These are phyloP conservation scores for Aspergillus texensis DNA, from an alignment of 2,329 filamentous ascomycete genomes.

Conservation along the genomic window DNA sequence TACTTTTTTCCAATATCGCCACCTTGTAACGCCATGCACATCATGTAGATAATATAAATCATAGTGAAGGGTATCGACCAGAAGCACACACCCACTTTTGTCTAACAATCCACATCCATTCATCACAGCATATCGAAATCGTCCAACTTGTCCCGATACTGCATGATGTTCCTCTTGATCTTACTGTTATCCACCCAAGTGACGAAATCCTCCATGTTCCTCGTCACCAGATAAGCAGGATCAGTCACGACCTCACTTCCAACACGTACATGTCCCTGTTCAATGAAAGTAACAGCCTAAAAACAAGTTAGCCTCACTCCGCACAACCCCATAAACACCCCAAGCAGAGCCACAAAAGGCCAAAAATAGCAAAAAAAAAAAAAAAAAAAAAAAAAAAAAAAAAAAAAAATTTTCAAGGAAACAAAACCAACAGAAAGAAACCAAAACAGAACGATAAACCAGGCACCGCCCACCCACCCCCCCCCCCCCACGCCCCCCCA, in stretches of 20 bases:
- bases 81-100: not conserved
- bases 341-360: not conserved
- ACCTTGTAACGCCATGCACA: slow-evolving; percentile 15
- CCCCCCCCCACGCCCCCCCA: too few species aligned
- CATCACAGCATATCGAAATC: slow-evolving; percentile 85
- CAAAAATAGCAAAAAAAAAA: not conserved
- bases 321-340: not conserved
- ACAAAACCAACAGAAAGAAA: too few species aligned
- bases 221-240: slow-evolving; percentile 83
- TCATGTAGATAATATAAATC: slow-evolving; percentile 8
- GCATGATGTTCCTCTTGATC: slow-evolving; percentile 95
- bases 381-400: slow-evolving; percentile 7
- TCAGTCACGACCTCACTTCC: slow-evolving; percentile 90
- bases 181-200: slow-evolving; percentile 96
- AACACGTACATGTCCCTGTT: slow-evolving; percentile 90
- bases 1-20: not conserved
- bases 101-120: not conserved
- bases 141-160: slow-evolving; percentile 91
- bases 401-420: too few species aligned
- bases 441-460: too few species aligned
- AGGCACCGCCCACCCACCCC: too few species aligned
- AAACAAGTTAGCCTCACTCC: not conserved
- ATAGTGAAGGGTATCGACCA: slow-evolving; percentile 17
- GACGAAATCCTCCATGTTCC: slow-evolving; percentile 92
- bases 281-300: slow-evolving; percentile 72